phyloP scores from a whole-genome alignment of 441 rosid genomes.

The Bocquillonia castaneifolia region DNA sequence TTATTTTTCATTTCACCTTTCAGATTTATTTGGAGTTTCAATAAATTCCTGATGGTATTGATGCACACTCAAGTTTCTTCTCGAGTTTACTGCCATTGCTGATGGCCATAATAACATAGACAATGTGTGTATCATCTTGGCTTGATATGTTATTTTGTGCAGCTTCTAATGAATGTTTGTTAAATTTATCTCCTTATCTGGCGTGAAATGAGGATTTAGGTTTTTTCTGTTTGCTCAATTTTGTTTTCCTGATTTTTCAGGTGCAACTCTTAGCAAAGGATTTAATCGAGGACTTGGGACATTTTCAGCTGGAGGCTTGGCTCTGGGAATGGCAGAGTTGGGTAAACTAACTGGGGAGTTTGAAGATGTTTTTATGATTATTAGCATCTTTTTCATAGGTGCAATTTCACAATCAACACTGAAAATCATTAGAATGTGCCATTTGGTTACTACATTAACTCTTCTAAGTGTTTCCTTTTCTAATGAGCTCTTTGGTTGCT shows the following conservation, averaged over 20 bases:
- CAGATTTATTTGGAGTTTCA: background rate
- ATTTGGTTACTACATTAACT: conserved; percentile 4
- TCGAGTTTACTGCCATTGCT: background rate
- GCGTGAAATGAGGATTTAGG: background rate
- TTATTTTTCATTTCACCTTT: background rate
- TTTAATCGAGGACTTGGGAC: conserved; percentile 88
- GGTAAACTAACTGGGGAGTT: conserved; percentile 47
- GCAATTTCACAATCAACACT: conserved; percentile 5
- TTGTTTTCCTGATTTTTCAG: conserved; percentile 23
- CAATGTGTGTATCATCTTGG: background rate
- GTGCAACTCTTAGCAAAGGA: conserved; percentile 68
- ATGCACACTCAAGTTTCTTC: background rate
- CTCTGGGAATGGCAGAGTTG: conserved; percentile 76
- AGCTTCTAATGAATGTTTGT: background rate
- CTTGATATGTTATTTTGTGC: background rate
- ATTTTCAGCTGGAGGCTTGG: conserved; percentile 77
- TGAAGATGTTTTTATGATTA: conserved; percentile 55
- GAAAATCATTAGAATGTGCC: background rate
- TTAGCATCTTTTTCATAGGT: conserved; percentile 84
- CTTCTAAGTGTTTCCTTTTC: background rate
- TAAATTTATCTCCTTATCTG: background rate
- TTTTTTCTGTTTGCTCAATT: conserved; percentile 1
- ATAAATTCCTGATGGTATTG: background rate
- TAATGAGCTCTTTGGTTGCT: conserved; percentile 15
- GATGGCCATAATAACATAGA: background rate